Percentiles rank a stretch among this genome's conserved stretches.
Conservation (phyloP, 2,329 filamentous ascomycete genomes). For the Curvularia hawaiiensis region DNA sequence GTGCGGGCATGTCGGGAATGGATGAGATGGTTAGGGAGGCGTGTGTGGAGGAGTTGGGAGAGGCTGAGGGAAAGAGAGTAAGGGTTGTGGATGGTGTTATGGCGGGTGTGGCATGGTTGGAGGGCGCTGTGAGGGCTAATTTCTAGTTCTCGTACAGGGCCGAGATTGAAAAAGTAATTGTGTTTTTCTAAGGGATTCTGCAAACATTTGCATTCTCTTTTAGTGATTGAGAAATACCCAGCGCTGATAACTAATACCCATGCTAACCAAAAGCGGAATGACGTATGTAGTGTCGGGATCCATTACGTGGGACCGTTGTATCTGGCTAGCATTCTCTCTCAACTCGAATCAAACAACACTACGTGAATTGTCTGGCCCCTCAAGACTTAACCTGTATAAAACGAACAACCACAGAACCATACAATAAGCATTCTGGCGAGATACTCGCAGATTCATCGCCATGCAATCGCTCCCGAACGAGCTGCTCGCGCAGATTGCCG, state of each 20-base stretch:
- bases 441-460: background rate
- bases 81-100: conserved; percentile 81
- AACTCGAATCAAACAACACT: background rate
- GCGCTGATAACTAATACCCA: background rate
- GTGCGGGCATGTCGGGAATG: conserved; percentile 88
- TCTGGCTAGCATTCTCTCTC: background rate
- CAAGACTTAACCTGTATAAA: background rate
- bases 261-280: background rate
- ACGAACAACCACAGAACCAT: background rate
- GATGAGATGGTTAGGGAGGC: conserved; percentile 75
- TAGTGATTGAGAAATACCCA: background rate
- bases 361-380: background rate
- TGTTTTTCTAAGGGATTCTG: background rate
- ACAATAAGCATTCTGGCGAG: background rate
- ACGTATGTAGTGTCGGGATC: background rate
- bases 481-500: conserved; percentile 42
- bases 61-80: conserved; percentile 62
- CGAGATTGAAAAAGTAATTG: background rate
- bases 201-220: background rate
- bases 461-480: conserved; percentile 45
- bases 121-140: conserved; percentile 53
- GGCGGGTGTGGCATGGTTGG: conserved; percentile 68
- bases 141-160: conserved; percentile 23
- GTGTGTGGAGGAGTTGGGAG: conserved; percentile 67
- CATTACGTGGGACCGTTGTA: background rate